Percentiles rank a stretch among this genome's conserved stretches.
These are phyloP conservation scores for Phytophthora pistaciae DNA, from an alignment of 352 stramenopile species.

Conservation along the genomic window DNA sequence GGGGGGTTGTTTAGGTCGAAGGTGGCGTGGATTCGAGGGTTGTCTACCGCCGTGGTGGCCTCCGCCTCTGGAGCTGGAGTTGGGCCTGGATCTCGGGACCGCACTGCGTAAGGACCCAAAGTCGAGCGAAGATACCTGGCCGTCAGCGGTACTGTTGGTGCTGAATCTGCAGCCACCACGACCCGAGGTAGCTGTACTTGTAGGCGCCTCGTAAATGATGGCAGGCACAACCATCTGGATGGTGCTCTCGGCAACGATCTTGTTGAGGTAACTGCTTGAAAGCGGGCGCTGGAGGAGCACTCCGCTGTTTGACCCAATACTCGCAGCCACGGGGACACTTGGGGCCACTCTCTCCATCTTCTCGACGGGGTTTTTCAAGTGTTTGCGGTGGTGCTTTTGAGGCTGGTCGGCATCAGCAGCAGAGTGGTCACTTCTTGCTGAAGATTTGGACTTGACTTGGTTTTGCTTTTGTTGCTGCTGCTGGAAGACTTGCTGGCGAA, in stretches of 20 bases:
- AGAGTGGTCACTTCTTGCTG: not conserved
- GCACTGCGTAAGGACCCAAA: slow-evolving; percentile 12
- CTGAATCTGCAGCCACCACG: not conserved
- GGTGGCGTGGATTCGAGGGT: slow-evolving; percentile 20
- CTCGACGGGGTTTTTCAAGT: slow-evolving; percentile 77
- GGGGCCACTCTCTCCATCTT: slow-evolving; percentile 39
- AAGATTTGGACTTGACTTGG: not conserved
- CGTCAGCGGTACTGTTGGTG: not conserved
- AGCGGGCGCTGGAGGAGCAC: slow-evolving; percentile 30
- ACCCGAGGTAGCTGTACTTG: not conserved
- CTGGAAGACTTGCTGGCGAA: slow-evolving; percentile 64
- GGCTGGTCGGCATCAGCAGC: slow-evolving; percentile 12
- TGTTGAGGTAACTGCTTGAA: slow-evolving; percentile 27
- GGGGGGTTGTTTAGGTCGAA: slow-evolving; percentile 7
- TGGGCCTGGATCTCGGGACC: slow-evolving; percentile 10
- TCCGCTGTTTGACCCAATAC: slow-evolving; percentile 8
- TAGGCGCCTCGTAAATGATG: slow-evolving; percentile 23
- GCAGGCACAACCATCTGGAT: slow-evolving; percentile 33
- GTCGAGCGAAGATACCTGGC: slow-evolving; percentile 9
- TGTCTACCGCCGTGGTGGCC: not conserved
- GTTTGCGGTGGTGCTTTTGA: slow-evolving; percentile 34
- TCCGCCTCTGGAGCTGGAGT: slow-evolving; percentile 9
- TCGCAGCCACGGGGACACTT: slow-evolving; percentile 6
- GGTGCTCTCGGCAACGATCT: slow-evolving; percentile 25
- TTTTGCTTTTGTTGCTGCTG: slow-evolving; percentile 19